Evolutionary conservation across 305 asterid species (phyloP).

Genomic region (Vinca major): DNA sequence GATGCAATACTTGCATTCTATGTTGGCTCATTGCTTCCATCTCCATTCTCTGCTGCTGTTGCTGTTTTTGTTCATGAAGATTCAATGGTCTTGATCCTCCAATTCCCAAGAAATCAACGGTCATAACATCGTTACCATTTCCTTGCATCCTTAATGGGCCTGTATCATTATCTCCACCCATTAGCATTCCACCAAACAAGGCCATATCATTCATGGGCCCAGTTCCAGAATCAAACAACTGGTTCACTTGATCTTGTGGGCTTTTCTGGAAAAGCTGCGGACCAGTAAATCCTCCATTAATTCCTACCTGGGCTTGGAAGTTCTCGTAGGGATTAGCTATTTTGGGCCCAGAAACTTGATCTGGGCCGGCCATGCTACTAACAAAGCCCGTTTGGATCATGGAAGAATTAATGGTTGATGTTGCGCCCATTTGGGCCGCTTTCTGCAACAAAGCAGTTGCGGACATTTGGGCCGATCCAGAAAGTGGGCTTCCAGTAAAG

Average conservation of each 20-base stretch:
- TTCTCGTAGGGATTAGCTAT: conserved; percentile 1
- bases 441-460: conserved; percentile 45
- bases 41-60: conserved; percentile 21
- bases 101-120: conserved; percentile 81
- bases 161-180: conserved; percentile 21
- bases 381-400: conserved; percentile 27
- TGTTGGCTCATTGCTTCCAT: conserved; percentile 37
- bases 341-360: conserved; percentile 20
- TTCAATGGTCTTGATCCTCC: conserved; percentile 48
- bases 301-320: conserved; percentile 1
- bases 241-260: conserved; percentile 18
- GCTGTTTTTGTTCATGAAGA: conserved; percentile 27
- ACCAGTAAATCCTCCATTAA: too few relatives aligned
- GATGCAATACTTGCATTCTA: conserved; percentile 44
- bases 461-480: conserved; percentile 62
- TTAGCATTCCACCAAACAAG: conserved; percentile 58
- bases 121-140: conserved; percentile 41
- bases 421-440: conserved; percentile 56
- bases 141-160: conserved; percentile 23
- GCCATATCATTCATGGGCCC: conserved; percentile 41
- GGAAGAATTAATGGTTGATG: conserved; percentile 28
- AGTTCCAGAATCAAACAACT: conserved; percentile 34
- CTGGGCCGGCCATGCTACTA: conserved; percentile 34
- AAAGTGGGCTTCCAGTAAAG: conserved; percentile 33
- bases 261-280: too few relatives aligned